phyloP scores from a whole-genome alignment of 2,329 filamentous ascomycete species.

The Ascochyta rabiei region DNA sequence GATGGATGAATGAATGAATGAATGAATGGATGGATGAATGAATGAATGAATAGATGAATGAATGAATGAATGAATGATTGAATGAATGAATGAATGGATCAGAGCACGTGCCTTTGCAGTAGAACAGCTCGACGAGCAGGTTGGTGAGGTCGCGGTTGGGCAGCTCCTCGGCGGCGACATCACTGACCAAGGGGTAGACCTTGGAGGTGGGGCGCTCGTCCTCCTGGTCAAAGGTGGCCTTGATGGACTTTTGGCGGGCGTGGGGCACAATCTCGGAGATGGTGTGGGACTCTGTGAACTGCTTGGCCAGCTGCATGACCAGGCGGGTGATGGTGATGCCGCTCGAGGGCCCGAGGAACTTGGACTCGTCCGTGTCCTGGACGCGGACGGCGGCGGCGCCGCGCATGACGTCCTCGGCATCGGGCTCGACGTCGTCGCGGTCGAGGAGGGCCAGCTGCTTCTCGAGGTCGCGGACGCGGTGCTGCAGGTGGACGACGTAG shows the following conservation, averaged over 20 bases:
- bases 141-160: constrained; percentile 77
- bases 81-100: too few species aligned
- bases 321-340: constrained; percentile 94
- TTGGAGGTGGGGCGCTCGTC: constrained; percentile 71
- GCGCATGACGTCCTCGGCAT: constrained; percentile 83
- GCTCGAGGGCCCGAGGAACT: constrained; percentile 91
- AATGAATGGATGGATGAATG: too few species aligned
- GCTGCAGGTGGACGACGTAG: constrained; percentile 91
- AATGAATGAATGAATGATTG: too few species aligned
- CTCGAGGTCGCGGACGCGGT: constrained; percentile 82
- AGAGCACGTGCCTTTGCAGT: constrained; percentile 70
- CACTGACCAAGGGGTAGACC: constrained; percentile 89
- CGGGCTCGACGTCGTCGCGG: constrained; percentile 71
- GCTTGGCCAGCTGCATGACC: constrained; percentile 95
- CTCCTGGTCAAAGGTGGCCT: constrained; percentile 72
- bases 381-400: constrained; percentile 85
- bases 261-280: constrained; percentile 92
- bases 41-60: too few species aligned
- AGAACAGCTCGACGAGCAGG: constrained; percentile 82
- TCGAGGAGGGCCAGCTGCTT: constrained; percentile 80
- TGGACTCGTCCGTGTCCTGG: constrained; percentile 83
- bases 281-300: constrained; percentile 86
- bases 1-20: too few species aligned
- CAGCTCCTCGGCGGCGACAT: constrained; percentile 75
- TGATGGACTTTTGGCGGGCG: constrained; percentile 67